phyloP scores from a whole-genome alignment of 2,329 filamentous ascomycete genomes.

The Penicillium oxalicum region DNA sequence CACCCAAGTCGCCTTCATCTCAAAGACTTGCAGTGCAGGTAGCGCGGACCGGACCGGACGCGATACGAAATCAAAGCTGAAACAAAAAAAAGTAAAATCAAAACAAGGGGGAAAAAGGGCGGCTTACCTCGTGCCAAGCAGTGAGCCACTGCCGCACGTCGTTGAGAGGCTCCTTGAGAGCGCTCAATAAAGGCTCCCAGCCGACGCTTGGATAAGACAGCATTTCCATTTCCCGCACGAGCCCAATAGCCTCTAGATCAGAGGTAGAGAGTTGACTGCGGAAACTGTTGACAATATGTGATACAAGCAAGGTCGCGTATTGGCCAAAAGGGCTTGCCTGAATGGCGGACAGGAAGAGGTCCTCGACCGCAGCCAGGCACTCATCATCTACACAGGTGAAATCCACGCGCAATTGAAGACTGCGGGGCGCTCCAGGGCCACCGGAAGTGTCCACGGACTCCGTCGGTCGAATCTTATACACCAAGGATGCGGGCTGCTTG shows the following conservation, averaged over 20 bases:
- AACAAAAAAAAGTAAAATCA: background rate
- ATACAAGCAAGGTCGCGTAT: conserved; percentile 48
- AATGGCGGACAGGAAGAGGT: conserved; percentile 45
- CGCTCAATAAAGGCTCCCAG: conserved; percentile 50
- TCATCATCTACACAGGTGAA: conserved; percentile 75
- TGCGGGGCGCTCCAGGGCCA: conserved; percentile 22
- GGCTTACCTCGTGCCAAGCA: conserved; percentile 52
- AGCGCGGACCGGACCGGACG: too few species aligned
- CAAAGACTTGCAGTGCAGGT: too few species aligned
- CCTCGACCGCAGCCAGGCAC: conserved; percentile 48
- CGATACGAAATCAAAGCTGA: background rate
- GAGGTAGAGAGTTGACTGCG: conserved; percentile 42
- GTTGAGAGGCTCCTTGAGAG: conserved; percentile 42
- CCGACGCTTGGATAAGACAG: conserved; percentile 48
- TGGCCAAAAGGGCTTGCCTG: conserved; percentile 41
- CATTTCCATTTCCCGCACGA: conserved; percentile 49
- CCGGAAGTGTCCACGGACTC: conserved; percentile 7
- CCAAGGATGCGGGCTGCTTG: conserved; percentile 70
- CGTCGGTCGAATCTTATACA: conserved; percentile 63
- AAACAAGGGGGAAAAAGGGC: background rate
- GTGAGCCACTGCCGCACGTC: conserved; percentile 48
- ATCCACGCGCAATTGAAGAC: conserved; percentile 57
- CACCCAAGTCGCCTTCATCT: too few species aligned
- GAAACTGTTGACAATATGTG: conserved; percentile 45
- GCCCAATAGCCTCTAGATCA: conserved; percentile 50